Evolutionary conservation across 75 land plant species (phyloP), one percentile per base, ranked within the genome.

Genomic region (Sequoiadendron giganteum): DNA sequence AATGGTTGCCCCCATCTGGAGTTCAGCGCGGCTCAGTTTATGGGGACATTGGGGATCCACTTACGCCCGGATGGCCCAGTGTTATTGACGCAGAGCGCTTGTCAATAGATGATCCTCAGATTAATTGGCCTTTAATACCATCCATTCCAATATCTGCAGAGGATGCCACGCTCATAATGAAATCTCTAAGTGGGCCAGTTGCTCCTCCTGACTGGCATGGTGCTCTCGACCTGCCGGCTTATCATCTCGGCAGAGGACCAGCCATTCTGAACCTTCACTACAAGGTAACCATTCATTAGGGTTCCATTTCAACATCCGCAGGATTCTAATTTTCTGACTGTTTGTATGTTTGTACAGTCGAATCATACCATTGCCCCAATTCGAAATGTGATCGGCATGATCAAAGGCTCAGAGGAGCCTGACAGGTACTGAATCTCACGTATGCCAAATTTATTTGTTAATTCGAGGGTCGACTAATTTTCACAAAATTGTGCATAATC

Each of bases 51-150:
- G 99, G 99, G 21, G 99, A 97, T 76, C 99, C 99, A 16, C 86
- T 90, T 13, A 95, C 95, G 32, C 99, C 99, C 1, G 99, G 99
- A 1, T 97, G 99, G 99, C 89, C 96, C 13, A 93, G 97, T 78
- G 68, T 68, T 7, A 86, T 48, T 45, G 72, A 88, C 32, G 68
- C 79, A 65, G 95, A 95, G 84, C 89, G 95, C 85, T 34, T 92
- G 15, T 84, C 88, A 3, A 34, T 55, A 30, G 90, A 85, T 38
- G 95, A 96, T 52, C 89, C 93, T 36, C 91, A 30, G 81, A 93
- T 92, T 61, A 80, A 58, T 61, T 25, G 95, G 85, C 94, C 96
- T 36, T 39, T 36, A 43, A 97, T 97, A 58, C 97, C 97, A 14
- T 93, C 99, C 42, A 76, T 97, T 87, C 97, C 99, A 13, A 90